phyloP scores from a whole-genome alignment of 257 asterid species.

The Ballota nigra region DNA sequence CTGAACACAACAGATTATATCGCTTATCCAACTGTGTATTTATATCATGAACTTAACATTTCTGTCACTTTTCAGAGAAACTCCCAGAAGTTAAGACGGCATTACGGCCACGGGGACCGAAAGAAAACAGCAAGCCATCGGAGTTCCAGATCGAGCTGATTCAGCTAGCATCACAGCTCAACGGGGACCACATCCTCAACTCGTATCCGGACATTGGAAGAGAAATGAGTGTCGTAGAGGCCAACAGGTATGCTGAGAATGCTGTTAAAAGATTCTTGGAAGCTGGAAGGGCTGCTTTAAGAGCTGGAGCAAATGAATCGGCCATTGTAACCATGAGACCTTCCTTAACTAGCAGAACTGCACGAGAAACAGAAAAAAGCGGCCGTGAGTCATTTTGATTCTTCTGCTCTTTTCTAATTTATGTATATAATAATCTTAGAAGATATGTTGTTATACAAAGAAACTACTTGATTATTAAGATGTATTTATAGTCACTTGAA shows the following conservation, averaged over 20 bases:
- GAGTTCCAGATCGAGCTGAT: slow-evolving; percentile 85
- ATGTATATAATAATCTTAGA: slow-evolving; percentile 10
- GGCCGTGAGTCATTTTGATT: slow-evolving; percentile 41
- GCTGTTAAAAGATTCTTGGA: slow-evolving; percentile 87
- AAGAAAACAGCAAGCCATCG: slow-evolving; percentile 59
- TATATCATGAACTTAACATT: neutral
- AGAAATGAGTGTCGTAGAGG: slow-evolving; percentile 62
- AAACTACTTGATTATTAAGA: neutral
- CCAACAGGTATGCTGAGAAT: slow-evolving; percentile 72
- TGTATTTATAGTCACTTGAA: neutral
- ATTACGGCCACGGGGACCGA: slow-evolving; percentile 69
- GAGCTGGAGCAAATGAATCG: slow-evolving; percentile 88
- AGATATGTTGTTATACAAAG: neutral
- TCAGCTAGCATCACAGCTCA: slow-evolving; percentile 96
- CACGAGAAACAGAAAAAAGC: slow-evolving; percentile 18
- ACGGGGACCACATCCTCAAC: slow-evolving; percentile 78
- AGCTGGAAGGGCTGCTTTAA: slow-evolving; percentile 85
- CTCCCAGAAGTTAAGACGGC: slow-evolving; percentile 61
- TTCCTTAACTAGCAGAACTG: slow-evolving; percentile 62
- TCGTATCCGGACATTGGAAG: slow-evolving; percentile 75
- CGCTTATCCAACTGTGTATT: neutral
- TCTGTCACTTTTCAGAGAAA: slow-evolving; percentile 45
- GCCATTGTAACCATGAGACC: slow-evolving; percentile 90
- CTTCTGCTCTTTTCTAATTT: neutral
- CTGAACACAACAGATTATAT: neutral